A percentile compares a stretch with the other conserved stretches of the same genome.
These are phyloP conservation scores for Huntiella savannae DNA, from an alignment of 2,329 filamentous ascomycete genomes.

Conservation along the genomic window DNA sequence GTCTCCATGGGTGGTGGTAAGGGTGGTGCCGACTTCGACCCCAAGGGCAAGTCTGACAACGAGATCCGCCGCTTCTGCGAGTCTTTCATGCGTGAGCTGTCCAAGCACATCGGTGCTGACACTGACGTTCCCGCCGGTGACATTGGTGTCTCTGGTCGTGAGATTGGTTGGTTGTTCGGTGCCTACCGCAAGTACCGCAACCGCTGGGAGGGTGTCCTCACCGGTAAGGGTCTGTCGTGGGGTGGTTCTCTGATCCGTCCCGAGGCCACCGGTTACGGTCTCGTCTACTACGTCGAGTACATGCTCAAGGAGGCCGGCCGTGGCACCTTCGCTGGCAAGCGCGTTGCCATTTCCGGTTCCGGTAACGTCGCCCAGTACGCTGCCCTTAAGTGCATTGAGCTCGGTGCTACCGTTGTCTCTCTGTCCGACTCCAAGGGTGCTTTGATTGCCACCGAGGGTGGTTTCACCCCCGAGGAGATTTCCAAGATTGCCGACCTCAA, in stretches of 20 bases:
- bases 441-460: constrained; percentile 53
- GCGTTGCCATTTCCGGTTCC: constrained; percentile 86
- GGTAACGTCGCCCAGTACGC: constrained; percentile 98
- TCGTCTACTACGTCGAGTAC: constrained; percentile 90
- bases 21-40: constrained; percentile 95
- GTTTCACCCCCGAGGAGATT: constrained; percentile 66
- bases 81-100: constrained; percentile 88
- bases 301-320: constrained; percentile 86
- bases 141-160: constrained; percentile 79
- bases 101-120: constrained; percentile 88
- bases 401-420: constrained; percentile 80
- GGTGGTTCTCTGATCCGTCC: constrained; percentile 87
- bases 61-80: constrained; percentile 97
- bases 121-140: constrained; percentile 94
- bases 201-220: constrained; percentile 88
- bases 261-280: constrained; percentile 90
- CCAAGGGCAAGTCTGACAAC: constrained; percentile 92
- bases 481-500: constrained; percentile 67
- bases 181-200: constrained; percentile 77
- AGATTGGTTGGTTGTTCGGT: constrained; percentile 91
- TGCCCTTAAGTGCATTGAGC: constrained; percentile 88
- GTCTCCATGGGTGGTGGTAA: constrained; percentile 81
- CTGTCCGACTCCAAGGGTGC: constrained; percentile 83
- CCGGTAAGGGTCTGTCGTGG: constrained; percentile 85
- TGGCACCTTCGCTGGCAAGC: constrained; percentile 76